These are phyloP conservation scores for Linum lewisii DNA, from an alignment of 345 rosid species.

Conservation along the genomic window DNA sequence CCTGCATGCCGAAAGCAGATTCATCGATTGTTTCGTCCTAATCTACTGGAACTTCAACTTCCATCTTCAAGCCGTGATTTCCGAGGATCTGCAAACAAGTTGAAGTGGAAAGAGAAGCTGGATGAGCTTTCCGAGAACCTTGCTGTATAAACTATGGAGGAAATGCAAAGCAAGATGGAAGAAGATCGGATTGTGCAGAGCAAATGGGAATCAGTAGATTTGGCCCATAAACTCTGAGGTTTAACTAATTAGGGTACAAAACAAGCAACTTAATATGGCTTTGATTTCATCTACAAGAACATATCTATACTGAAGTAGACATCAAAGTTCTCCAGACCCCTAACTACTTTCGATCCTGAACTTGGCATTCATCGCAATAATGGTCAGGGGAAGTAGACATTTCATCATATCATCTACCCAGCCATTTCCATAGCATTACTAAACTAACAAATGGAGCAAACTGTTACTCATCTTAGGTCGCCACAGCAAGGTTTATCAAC, in stretches of 20 bases:
- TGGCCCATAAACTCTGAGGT: neutral
- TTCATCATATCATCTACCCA: neutral
- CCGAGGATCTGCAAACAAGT: slow-evolving; percentile 49
- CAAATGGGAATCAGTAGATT: no score
- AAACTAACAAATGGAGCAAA: no score
- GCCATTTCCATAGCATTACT: neutral
- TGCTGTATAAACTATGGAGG: neutral
- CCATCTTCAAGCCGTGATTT: slow-evolving; percentile 48
- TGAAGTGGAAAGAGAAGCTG: neutral
- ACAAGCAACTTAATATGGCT: no score
- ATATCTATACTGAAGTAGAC: no score
- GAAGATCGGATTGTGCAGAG: neutral
- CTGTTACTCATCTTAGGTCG: no score
- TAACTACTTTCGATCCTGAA: no score
- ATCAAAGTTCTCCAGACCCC: no score
- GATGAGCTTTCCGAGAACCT: neutral
- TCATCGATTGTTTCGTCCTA: slow-evolving; percentile 10
- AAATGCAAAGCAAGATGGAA: neutral
- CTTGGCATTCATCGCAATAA: no score
- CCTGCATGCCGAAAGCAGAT: neutral
- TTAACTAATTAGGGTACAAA: neutral
- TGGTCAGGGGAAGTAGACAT: no score
- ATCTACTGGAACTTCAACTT: slow-evolving; percentile 78
- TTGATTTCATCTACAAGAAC: no score
- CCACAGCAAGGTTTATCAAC: neutral